A percentile compares a stretch with the other conserved stretches of the same genome.
Conservation (phyloP, 1,139 yeast genomes). For the Entelexis paramagnoliae region DNA sequence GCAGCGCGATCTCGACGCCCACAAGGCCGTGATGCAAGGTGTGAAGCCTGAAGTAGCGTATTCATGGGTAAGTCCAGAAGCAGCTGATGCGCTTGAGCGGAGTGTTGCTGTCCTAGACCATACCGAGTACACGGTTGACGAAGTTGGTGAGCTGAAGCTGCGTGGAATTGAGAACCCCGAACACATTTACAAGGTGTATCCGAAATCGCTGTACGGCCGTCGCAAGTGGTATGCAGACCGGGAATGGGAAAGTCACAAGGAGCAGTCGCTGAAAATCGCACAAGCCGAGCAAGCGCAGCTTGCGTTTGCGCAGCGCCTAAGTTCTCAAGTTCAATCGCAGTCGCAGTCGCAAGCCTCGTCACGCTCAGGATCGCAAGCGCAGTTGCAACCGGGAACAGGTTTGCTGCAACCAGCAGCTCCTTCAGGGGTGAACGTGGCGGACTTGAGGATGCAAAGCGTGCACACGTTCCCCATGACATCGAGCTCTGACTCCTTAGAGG, state of each 20-base stretch:
- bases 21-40: constrained; percentile 13
- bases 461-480: neutral
- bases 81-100: constrained; percentile 25
- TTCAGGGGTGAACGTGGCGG: neutral
- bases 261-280: neutral
- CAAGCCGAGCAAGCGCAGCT: constrained; percentile 1
- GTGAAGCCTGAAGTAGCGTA: constrained; percentile 34
- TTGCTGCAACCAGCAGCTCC: neutral
- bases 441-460: neutral
- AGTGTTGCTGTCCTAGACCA: constrained; percentile 53
- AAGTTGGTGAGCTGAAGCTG: constrained; percentile 76
- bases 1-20: constrained; percentile 38
- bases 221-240: constrained; percentile 13
- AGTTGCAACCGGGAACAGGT: neutral
- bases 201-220: constrained; percentile 42
- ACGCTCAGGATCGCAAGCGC: neutral
- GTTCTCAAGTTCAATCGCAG: neutral
- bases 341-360: neutral
- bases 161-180: constrained; percentile 96
- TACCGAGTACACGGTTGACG: constrained; percentile 59
- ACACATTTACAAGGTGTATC: constrained; percentile 67
- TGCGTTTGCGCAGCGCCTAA: neutral
- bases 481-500: neutral
- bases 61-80: constrained; percentile 29
- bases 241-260: neutral